phyloP scores from a whole-genome alignment of 2,329 filamentous ascomycete species.

The Scorias spongiosa region DNA sequence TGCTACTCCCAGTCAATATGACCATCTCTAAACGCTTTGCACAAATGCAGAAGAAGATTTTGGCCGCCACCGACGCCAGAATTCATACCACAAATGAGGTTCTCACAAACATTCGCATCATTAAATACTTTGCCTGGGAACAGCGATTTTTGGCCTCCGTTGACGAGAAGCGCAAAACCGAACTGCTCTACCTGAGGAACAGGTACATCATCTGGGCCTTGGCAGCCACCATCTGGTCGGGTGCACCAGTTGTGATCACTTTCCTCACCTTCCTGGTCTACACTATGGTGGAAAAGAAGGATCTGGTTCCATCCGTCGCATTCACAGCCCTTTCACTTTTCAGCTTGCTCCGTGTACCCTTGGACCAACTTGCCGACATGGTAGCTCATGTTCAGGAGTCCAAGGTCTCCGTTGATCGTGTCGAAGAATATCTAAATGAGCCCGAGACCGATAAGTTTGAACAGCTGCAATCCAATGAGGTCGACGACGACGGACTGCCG shows the following conservation, averaged over 20 bases:
- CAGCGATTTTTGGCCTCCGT: conserved; percentile 74
- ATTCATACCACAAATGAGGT: conserved; percentile 97
- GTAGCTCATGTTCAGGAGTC: conserved; percentile 95
- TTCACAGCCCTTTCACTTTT: conserved; percentile 96
- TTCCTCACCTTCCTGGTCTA: conserved; percentile 94
- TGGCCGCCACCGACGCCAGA: conserved; percentile 84
- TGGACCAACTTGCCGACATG: conserved; percentile 97
- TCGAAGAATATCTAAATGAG: conserved; percentile 84
- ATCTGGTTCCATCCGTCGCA: conserved; percentile 76
- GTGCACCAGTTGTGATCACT: conserved; percentile 84
- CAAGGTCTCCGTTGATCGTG: conserved; percentile 90
- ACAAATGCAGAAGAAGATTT: conserved; percentile 74
- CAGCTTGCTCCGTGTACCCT: conserved; percentile 76
- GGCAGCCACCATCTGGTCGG: conserved; percentile 92
- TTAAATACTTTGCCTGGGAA: conserved; percentile 99
- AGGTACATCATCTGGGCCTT: conserved; percentile 84
- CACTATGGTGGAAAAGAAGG: conserved; percentile 77
- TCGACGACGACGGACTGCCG: conserved; percentile 52
- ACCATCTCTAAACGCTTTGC: conserved; percentile 74
- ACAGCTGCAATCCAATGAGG: conserved; percentile 58
- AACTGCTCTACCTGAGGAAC: conserved; percentile 62
- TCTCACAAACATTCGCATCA: conserved; percentile 92
- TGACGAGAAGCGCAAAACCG: conserved; percentile 68
- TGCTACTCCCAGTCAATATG: conserved; percentile 83
- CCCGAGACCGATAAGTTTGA: conserved; percentile 93